Conservation (phyloP, 495 filamentous ascomycete species). For the Chaetomium tenue region DNA sequence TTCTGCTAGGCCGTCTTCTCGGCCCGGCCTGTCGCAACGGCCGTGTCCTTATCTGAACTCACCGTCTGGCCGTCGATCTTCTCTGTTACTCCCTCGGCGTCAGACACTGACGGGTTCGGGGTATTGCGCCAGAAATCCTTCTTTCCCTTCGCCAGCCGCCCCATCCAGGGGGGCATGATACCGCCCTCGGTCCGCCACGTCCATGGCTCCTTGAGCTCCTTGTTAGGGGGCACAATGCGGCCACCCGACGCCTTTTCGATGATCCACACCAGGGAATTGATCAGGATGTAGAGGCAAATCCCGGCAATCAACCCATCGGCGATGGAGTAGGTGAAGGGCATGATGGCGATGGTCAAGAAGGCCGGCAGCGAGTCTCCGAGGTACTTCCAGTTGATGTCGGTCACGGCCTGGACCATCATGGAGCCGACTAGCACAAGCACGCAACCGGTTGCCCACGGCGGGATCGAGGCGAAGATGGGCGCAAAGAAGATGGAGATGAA, state of each 20-base stretch:
- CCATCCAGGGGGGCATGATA: constrained; percentile 67
- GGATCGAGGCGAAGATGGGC: constrained; percentile 81
- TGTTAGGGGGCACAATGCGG: constrained; percentile 67
- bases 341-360: constrained; percentile 74
- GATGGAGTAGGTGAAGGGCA: constrained; percentile 84
- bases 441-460: constrained; percentile 79
- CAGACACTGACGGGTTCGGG: constrained; percentile 14
- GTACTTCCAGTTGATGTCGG: constrained; percentile 83
- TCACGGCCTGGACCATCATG: constrained; percentile 72
- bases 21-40: constrained; percentile 1
- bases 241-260: constrained; percentile 63
- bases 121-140: constrained; percentile 37
- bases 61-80: constrained; percentile 17
- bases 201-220: constrained; percentile 72
- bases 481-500: constrained; percentile 86
- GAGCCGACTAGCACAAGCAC: constrained; percentile 77
- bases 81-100: constrained; percentile 25
- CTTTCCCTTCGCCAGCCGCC: constrained; percentile 59
- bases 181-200: constrained; percentile 66
- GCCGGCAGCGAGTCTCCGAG: constrained; percentile 74
- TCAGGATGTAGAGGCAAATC: constrained; percentile 66
- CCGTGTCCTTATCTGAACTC: constrained; percentile 15
- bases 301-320: constrained; percentile 75
- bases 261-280: constrained; percentile 65
- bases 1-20: constrained; percentile 15